Base-by-base conservation (phyloP, 2,329 filamentous ascomycete species). In the Microcera coccophila region DNA sequence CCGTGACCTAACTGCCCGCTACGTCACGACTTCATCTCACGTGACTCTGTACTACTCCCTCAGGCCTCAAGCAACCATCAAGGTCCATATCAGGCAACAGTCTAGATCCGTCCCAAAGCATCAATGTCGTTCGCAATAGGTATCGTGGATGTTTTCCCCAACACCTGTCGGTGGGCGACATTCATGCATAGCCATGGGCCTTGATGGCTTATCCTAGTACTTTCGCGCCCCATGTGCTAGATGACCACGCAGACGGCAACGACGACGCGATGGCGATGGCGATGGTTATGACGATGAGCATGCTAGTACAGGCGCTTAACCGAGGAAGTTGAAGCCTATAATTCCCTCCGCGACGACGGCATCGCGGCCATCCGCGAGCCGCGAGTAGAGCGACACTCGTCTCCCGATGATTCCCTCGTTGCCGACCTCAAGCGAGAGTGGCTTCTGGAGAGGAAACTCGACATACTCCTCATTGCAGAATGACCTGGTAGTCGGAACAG, bases 361-460 rank as follows among this genome's bases (percentile, higher is more conserved):
- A 19, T 53, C 54, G 21, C 31, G 46, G 10, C 63, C 63, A 49
- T 41, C 46, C 1, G 41, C 36, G 0, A 50, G 41, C 0, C 56
- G 48, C 1, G 62, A 59, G 21, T 61, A 63, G 0, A 76, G 39
- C 0, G 72, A 74, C 1, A 76, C 71, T 9, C 72, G 60, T 4
- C 72, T 62, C 1, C 73, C 73, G 16, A 76, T 75, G 39, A 76
- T 72, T 9, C 73, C 73, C 8, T 70, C 58, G 19, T 59, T 58
- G 1, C 72, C 72, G 8, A 75, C 70, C 42, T 68, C 61, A 1
- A 75, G 60, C 0, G 67, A 70, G 4, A 75, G 54, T 0, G 72
- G 70, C 1, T 54, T 54, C 3, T 59, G 54, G 0, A 75, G 56
- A 0, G 62, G 50, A 1, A 67, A 45, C 36, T 71, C 68, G 8